These are phyloP conservation scores for Rossbeevera mucosa DNA, from an alignment of 768 basidiomycete genomes.

Conservation along the genomic window DNA sequence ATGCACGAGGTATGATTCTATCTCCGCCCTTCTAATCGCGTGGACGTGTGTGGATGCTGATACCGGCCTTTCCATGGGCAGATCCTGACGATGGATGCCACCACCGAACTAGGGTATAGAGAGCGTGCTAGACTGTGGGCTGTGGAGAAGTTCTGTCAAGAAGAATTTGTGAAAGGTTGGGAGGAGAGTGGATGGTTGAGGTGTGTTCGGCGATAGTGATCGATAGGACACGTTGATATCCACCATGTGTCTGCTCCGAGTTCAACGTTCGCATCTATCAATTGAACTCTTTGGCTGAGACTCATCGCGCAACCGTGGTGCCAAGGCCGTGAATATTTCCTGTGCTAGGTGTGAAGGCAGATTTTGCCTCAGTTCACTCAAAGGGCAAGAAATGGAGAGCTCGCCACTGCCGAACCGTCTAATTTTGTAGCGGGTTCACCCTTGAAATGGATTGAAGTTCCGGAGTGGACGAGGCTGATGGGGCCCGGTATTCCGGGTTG, in stretches of 20 bases:
- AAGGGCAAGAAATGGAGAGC: background rate
- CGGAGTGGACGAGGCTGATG: background rate
- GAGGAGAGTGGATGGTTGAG: constrained; percentile 55
- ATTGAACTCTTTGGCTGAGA: background rate
- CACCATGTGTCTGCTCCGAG: background rate
- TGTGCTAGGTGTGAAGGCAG: background rate
- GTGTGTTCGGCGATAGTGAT: constrained; percentile 18
- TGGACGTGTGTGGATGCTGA: constrained; percentile 5
- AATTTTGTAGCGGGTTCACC: background rate
- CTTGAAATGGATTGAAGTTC: background rate
- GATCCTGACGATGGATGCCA: constrained; percentile 48
- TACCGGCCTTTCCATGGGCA: constrained; percentile 5
- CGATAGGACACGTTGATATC: background rate
- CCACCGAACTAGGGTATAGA: constrained; percentile 59
- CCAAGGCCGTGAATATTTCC: background rate
- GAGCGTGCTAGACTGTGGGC: constrained; percentile 68
- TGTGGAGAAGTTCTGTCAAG: constrained; percentile 66
- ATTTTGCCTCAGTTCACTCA: background rate
- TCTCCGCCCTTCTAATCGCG: constrained; percentile 3
- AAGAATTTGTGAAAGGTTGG: constrained; percentile 78
- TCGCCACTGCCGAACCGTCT: background rate
- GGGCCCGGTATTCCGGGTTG: background rate
- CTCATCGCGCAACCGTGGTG: background rate
- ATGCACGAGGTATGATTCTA: constrained; percentile 47
- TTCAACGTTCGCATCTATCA: background rate